Evolutionary conservation across 176 grass and related monocot species (phyloP), one percentile per base, ranked within the genome.

Genomic region (Neostapfia colusana): DNA sequence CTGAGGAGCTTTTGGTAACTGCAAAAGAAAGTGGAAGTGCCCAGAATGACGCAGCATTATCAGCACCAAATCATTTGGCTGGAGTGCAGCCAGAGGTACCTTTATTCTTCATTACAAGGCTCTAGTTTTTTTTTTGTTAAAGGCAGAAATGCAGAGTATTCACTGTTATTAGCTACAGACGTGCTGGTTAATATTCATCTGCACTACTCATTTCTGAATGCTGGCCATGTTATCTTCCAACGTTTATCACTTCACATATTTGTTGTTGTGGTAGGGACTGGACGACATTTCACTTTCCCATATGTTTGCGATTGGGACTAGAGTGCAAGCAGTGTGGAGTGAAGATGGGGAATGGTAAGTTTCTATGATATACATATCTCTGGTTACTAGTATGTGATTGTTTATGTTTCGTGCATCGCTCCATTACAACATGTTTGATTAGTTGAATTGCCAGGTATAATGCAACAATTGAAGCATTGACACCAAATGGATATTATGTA

Each of bases 281-380:
- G 64, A 66, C 41, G 80, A 82, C 37, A 48, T 84, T 61, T 70
- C 67, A 26, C 69, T 76, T 24, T 83, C 83, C 50, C 66, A 95
- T 75, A 85, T 41, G 27, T 89, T 95, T 69, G 72, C 74, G 8
- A 34, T 89, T 73, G 93, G 93, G 50, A 85, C 69, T 67, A 96
- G 87, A 87, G 89, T 96, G 45, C 89, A 96, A 85, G 86, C 93
- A 62, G 86, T 96, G 69, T 96, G 72, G 82, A 96, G 93, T 73
- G 84, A 96, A 71, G 93, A 96, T 78, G 89, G 89, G 26, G 89
- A 96, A 41, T 96, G 93, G 93, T 96, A 65, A 68, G 79, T 73
- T 69, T 35, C 10, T 67, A 61, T 88, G 78, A 71, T 72, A 21
- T 24, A 36, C 23, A 15, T 81, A 56, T 59, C 31, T 31, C 31